Evolutionary conservation across 2,329 filamentous ascomycete genomes (phyloP), one percentile per base, ranked within the genome.

Genomic region (Microcyclospora pomicola): DNA sequence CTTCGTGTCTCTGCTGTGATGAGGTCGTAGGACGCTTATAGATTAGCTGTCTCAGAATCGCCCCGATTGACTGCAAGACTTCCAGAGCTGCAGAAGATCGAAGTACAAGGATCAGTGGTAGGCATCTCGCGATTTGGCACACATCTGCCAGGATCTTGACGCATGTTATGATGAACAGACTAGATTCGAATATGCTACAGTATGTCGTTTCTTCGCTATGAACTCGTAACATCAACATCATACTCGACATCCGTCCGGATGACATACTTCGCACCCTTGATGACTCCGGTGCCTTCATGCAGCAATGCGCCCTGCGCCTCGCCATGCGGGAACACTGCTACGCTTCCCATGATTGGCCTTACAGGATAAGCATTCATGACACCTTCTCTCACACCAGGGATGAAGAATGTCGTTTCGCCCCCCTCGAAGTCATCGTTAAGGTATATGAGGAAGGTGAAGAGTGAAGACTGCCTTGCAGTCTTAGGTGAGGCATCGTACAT

Each of bases 201-300:
- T 5, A 7, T 24, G 19, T 24, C 19, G 19, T 24, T 24, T 24
- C 19, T 24, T 24, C 19, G 7, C 7, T 7, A 24, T 7, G 19
- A 24, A 35, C 15, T 11, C 3, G 38, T 43, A 39, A 42, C 13
- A 48, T 65, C 49, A 14, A 82, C 61, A 54, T 82, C 78, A 45
- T 81, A 83, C 54, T 80, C 72, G 3, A 83, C 72, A 53, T 83
- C 79, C 0, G 77, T 81, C 39, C 79, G 59, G 33, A 82, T 81
- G 1, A 83, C 75, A 51, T 82, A 83, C 54, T 72, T 72, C 0
- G 74, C 73, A 0, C 75, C 77, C 48, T 71, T 73, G n/a, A 68
- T 65, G 0, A 83, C 79, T 0, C 79, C 78, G 0, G 79, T 82
- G 0, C 79, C 79, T 51, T 82, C 79, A 47, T 83, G 79, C 41